Base-by-base conservation (phyloP, 352 stramenopile species). In the Phytophthora citricola region DNA sequence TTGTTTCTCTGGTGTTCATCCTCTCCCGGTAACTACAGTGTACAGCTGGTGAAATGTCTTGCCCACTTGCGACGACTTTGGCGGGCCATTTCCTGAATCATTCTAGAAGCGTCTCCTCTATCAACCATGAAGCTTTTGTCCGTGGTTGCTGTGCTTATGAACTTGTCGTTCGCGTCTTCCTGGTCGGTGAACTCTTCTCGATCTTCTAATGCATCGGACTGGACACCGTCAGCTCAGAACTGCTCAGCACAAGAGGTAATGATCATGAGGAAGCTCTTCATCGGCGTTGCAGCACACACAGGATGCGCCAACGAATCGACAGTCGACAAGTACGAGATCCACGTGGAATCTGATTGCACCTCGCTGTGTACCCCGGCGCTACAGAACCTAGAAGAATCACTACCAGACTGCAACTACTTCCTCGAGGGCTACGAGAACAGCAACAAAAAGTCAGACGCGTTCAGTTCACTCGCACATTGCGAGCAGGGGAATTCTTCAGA, bases 341-440 rank as follows among this genome's bases (percentile, higher is more conserved):
- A 54, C 39, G 38, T 64, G 32, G 31, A 10, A 26, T 58, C 27
- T 10, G 43, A 46, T 14, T 53, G 53, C 36, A 22, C 20, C n/a
- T 67, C 54, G 10, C 39, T 20, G 9, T 57, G 41, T 22, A 29
- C n/a, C 10, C 24, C 48, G 3, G 51, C 49, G n/a, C 14, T 54
- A 15, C 40, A 50, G 50, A 60, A 67, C 20, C 39, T 66, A 7
- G 47, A 39, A 39, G 47, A 59, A 10, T 20, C 48, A 5, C 39
- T 66, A 22, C 58, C 47, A 8, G 9, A 59, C 39, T 66, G 58
- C 29, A 46, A 53, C 48, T 66, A 66, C 31, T 53, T 40, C 32
- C 38, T 66, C 27, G 17, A 27, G 2, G 40, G n/a, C 39, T 52
- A 59, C 39, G 46, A 53, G 29, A 53, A 38, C 40, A 51, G 58